Base-by-base conservation (phyloP, 768 basidiomycete species). In the Tulasnella sp. region DNA sequence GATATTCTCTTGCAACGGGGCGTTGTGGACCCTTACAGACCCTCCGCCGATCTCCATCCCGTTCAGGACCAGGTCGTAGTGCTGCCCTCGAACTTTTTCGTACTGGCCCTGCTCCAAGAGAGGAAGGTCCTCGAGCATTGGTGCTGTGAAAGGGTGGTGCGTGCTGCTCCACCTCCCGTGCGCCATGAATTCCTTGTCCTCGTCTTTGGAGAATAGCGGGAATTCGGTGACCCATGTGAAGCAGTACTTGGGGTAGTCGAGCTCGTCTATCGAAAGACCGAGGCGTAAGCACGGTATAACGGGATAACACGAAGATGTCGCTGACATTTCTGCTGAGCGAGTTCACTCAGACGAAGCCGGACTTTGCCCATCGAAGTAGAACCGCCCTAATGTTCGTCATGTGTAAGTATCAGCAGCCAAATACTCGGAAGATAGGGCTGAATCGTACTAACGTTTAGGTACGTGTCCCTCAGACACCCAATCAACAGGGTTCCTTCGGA, bases 221-320 rank as follows among this genome's bases (percentile, higher is more conserved):
- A 97, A 97, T 79, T 96, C 94, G 5, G 94, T 96, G 69, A 98
- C 87, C 95, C 95, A 98, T 22, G 95, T 83, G 80, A 98, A 95
- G 79, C 92, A 90, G 32, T 80, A 80, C 35, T 83, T 69, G 3
- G 88, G 81, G 12, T 89, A 83, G 7, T 39, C 11, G 32, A 70
- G 62, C 40, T 39, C 52, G 42, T 63, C 68, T 72, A 44, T 19
- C 41, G n/a, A 35, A 37, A 17, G 19, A 35, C 14, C 4, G 32
- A 39, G 72, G 22, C 9, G 39, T 69, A 41, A 42, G 67, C 22
- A 72, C 14, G 11, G 19, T 19, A 36, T 73, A 69, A 76, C 74
- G 64, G 52, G 73, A 47, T 68, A 75, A 64, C 39, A 67, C 64
- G 36, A 7, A 62, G 71, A 74, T 40, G 52, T 47, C 71, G 74